Percentiles rank a stretch among this genome's conserved stretches.
Evolutionary conservation across 768 basidiomycete genomes (phyloP).

Genomic region (Coprinopsis marcescibilis): DNA sequence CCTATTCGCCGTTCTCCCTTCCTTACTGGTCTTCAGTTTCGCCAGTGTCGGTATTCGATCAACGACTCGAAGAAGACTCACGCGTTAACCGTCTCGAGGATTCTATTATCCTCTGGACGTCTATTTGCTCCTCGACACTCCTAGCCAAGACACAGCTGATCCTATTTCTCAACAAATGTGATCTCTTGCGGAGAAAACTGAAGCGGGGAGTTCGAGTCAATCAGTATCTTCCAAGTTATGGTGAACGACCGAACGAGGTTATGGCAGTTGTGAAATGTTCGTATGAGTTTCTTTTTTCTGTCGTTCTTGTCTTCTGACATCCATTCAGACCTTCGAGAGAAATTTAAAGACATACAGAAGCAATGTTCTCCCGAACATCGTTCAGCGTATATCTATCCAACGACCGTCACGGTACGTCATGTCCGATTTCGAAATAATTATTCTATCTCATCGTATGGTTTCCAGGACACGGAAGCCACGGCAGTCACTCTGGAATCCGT

Average conservation of each 20-base stretch:
- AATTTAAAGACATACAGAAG: constrained; percentile 63
- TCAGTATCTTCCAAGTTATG: constrained; percentile 60
- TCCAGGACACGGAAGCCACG: constrained; percentile 58
- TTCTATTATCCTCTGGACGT: constrained; percentile 66
- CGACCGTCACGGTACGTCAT: constrained; percentile 57
- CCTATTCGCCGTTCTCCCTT: background rate
- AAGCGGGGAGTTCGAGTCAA: constrained; percentile 51
- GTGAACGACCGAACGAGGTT: constrained; percentile 62
- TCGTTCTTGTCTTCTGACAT: background rate
- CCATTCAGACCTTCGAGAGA: constrained; percentile 53
- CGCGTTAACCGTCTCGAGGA: constrained; percentile 71
- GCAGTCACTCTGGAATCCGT: constrained; percentile 56
- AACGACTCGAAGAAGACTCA: constrained; percentile 63
- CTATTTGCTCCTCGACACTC: constrained; percentile 60
- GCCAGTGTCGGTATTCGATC: constrained; percentile 77
- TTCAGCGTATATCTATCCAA: constrained; percentile 58
- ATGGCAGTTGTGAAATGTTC: constrained; percentile 58
- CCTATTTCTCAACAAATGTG: constrained; percentile 64
- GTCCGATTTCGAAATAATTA: background rate
- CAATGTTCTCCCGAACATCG: constrained; percentile 51
- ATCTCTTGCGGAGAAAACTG: constrained; percentile 62
- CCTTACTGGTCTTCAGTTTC: constrained; percentile 37
- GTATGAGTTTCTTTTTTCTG: constrained; percentile 17
- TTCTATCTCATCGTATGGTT: constrained; percentile 1
- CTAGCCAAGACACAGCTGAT: constrained; percentile 56